Evolutionary conservation across 176 grass and related monocot genomes (phyloP).

Genomic region (Melocanna baccifera): DNA sequence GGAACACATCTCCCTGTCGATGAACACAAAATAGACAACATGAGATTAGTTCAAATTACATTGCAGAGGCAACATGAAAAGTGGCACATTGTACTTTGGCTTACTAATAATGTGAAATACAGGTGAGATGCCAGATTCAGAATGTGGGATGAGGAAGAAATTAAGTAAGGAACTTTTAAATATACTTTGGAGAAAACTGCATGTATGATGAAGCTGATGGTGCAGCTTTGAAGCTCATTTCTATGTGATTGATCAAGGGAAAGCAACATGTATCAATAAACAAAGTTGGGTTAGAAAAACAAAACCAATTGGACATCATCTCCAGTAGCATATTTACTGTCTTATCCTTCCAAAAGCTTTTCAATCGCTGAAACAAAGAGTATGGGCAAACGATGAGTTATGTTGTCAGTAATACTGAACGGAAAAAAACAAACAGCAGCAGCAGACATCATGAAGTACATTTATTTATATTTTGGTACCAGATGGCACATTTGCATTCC

Average conservation of each 20-base stretch:
- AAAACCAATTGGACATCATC: constrained; percentile 77
- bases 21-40: constrained; percentile 1
- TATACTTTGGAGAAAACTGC: not conserved
- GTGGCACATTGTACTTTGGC: not conserved
- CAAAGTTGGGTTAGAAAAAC: constrained; percentile 23
- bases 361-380: constrained; percentile 56
- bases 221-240: not conserved
- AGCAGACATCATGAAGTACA: not conserved
- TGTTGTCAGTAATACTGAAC: not conserved
- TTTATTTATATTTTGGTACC: not conserved
- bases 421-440: not conserved
- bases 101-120: not conserved
- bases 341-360: constrained; percentile 61
- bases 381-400: not conserved
- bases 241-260: not conserved
- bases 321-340: constrained; percentile 78
- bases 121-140: not conserved
- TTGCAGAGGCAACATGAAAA: not conserved
- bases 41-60: not conserved
- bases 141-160: not conserved
- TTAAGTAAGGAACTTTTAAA: not conserved
- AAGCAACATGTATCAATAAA: constrained; percentile 22
- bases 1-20: constrained; percentile 58
- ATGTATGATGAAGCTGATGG: not conserved
- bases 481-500: not conserved